phyloP scores from a whole-genome alignment of 2,329 filamentous ascomycete species.

The Ilyonectria mors-panacis region DNA sequence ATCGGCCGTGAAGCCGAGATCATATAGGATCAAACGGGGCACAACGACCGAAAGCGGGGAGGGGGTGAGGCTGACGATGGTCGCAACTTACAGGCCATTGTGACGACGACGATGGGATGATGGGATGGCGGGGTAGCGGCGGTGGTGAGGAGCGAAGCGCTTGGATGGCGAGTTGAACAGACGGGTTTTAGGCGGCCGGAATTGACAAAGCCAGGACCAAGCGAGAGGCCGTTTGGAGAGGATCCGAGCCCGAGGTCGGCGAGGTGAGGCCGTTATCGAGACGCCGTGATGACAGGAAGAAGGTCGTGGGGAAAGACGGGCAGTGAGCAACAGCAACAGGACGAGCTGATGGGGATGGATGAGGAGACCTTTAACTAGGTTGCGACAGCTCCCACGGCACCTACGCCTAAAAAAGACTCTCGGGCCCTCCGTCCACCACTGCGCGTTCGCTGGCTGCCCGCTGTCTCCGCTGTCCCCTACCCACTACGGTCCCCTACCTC shows the following conservation, averaged over 20 bases:
- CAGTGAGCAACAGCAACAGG: slow-evolving; percentile 13
- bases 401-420: slow-evolving; percentile 4
- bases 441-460: neutral
- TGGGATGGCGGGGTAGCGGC: slow-evolving; percentile 46
- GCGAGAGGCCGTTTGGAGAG: slow-evolving; percentile 6
- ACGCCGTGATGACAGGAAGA: slow-evolving; percentile 20
- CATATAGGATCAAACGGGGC: slow-evolving; percentile 7
- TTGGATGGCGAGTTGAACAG: neutral
- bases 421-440: slow-evolving; percentile 8
- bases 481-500: neutral
- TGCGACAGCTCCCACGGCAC: slow-evolving; percentile 21
- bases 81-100: slow-evolving; percentile 53
- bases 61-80: slow-evolving; percentile 45
- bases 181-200: neutral
- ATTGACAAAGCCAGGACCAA: slow-evolving; percentile 2
- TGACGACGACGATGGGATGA: slow-evolving; percentile 33
- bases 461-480: neutral
- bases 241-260: slow-evolving; percentile 11
- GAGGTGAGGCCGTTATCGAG: slow-evolving; percentile 19
- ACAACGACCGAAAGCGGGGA: slow-evolving; percentile 34
- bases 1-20: slow-evolving; percentile 13
- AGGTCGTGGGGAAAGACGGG: slow-evolving; percentile 7
- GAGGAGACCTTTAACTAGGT: slow-evolving; percentile 25
- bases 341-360: slow-evolving; percentile 15
- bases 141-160: slow-evolving; percentile 4